Conservation (phyloP, 148 eudicot species). For the Tetragonia tetragonoides region DNA sequence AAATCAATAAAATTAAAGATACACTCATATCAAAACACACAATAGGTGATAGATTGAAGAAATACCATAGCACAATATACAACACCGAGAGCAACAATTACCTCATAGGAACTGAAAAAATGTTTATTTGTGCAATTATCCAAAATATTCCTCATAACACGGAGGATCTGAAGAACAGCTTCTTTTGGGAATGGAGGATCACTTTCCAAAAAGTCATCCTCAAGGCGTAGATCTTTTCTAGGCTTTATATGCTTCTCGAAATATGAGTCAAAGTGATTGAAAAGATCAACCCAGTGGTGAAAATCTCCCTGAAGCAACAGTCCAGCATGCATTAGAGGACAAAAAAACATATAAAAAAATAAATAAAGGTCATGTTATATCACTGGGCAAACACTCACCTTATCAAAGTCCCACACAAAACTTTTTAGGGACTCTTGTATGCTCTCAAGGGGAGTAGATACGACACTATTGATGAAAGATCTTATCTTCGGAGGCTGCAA, state of each 20-base stretch:
- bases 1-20: slow-evolving; percentile 12
- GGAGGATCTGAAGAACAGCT: slow-evolving; percentile 83
- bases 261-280: slow-evolving; percentile 83
- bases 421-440: slow-evolving; percentile 72
- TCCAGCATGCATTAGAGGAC: slow-evolving; percentile 15
- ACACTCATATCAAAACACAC: not conserved
- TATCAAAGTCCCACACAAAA: slow-evolving; percentile 95
- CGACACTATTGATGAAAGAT: slow-evolving; percentile 68
- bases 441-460: slow-evolving; percentile 67
- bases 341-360: not conserved
- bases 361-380: not conserved
- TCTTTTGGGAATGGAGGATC: slow-evolving; percentile 97
- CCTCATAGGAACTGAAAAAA: slow-evolving; percentile 90
- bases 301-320: slow-evolving; percentile 77
- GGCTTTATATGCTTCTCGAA: slow-evolving; percentile 81
- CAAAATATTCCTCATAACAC: slow-evolving; percentile 74
- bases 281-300: slow-evolving; percentile 94
- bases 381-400: slow-evolving; percentile 46
- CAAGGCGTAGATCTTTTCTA: slow-evolving; percentile 84
- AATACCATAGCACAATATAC: not conserved
- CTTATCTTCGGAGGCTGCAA: slow-evolving; percentile 88
- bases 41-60: not conserved
- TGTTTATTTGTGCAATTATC: slow-evolving; percentile 97
- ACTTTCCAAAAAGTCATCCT: slow-evolving; percentile 65
- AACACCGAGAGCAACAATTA: slow-evolving; percentile 27